Evolutionary conservation across 108 stramenopile species (phyloP).

Genomic region (Cyclostephanos tholiformis): DNA sequence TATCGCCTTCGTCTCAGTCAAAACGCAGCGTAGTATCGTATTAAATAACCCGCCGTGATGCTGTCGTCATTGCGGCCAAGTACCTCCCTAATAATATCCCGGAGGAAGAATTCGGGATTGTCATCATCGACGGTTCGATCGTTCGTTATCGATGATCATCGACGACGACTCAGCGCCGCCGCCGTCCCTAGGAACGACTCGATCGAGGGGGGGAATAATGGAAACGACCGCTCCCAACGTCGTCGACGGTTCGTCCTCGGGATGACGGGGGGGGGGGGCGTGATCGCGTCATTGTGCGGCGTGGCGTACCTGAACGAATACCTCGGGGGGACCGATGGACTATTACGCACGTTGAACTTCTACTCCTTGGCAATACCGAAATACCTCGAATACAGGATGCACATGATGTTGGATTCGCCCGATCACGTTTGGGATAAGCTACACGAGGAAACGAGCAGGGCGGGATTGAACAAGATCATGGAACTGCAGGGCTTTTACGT

Average conservation of each 20-base stretch:
- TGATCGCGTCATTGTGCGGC: constrained; percentile 44
- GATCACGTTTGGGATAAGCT: constrained; percentile 73
- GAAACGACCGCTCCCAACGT: too few species aligned
- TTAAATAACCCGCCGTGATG: too few species aligned
- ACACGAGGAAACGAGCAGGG: constrained; percentile 56
- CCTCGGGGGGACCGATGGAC: constrained; percentile 62
- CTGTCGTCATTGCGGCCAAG: too few species aligned
- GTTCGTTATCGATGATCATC: too few species aligned
- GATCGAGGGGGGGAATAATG: not conserved
- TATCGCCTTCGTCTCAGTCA: too few species aligned
- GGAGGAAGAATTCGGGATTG: too few species aligned
- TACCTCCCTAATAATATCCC: too few species aligned
- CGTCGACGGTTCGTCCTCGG: constrained; percentile 1
- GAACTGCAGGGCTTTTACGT: constrained; percentile 85
- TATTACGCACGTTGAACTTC: constrained; percentile 54
- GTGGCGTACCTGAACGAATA: constrained; percentile 63
- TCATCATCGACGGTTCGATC: too few species aligned
- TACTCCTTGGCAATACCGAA: constrained; percentile 70
- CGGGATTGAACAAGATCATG: constrained; percentile 71
- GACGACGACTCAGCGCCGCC: too few species aligned
- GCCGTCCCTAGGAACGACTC: too few species aligned
- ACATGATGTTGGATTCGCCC: constrained; percentile 58
- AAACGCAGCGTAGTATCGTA: too few species aligned
- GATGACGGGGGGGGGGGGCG: constrained; percentile 36
- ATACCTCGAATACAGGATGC: constrained; percentile 64